A percentile compares a stretch with the other conserved stretches of the same genome.
phyloP scores from a whole-genome alignment of 768 basidiomycete species.

The Pleurotus tuoliensis region DNA sequence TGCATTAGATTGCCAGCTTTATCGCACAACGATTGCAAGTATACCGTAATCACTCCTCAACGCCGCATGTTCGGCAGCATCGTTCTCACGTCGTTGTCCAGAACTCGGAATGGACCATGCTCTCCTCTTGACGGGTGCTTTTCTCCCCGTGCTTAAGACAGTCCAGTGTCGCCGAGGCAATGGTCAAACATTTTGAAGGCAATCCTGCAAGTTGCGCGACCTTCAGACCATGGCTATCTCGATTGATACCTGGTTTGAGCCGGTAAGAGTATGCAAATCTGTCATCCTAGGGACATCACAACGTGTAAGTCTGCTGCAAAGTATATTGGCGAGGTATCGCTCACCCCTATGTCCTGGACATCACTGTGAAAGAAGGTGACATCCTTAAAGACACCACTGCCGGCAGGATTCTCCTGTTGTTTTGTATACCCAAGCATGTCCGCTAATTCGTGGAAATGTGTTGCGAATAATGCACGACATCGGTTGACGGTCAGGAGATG shows the following conservation, averaged over 20 bases:
- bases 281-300: slow-evolving; percentile 45
- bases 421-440: slow-evolving; percentile 70
- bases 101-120: no score
- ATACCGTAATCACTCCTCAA: no score
- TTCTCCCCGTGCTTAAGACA: slow-evolving; percentile 27
- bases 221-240: slow-evolving; percentile 87
- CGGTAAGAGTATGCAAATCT: slow-evolving; percentile 84
- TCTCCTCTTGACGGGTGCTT: slow-evolving; percentile 1
- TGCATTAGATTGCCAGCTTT: no score
- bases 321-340: slow-evolving; percentile 18
- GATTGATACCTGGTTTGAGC: slow-evolving; percentile 79
- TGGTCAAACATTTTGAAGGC: slow-evolving; percentile 54
- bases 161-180: slow-evolving; percentile 55
- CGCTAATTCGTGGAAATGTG: slow-evolving; percentile 95
- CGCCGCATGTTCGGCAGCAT: slow-evolving; percentile 1
- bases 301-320: no score
- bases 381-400: slow-evolving; percentile 46
- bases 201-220: slow-evolving; percentile 87
- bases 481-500: slow-evolving; percentile 68
- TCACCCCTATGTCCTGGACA: slow-evolving; percentile 71
- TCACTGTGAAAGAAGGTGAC: slow-evolving; percentile 90
- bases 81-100: slow-evolving; percentile 4
- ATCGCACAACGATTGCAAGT: no score
- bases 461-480: slow-evolving; percentile 91
- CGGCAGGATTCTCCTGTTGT: slow-evolving; percentile 24